Base-by-base conservation (phyloP, 495 filamentous ascomycete species). In the Antarctomyces pellizariae region DNA sequence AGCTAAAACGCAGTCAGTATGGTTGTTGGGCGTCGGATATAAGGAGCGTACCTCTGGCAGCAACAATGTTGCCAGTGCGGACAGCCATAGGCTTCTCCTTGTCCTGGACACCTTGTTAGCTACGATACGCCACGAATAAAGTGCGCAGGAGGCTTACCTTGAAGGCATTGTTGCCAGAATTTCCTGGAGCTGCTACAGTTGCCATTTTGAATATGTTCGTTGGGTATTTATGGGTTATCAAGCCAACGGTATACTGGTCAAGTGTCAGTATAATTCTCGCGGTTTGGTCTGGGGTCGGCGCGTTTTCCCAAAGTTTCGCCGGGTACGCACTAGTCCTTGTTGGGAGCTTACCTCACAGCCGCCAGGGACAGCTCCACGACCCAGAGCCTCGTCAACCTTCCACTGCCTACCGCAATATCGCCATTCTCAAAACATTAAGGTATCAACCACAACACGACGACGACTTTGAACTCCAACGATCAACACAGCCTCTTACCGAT, bases 41-140 rank as follows among this genome's bases (percentile, higher is more conserved):
- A 25, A 35, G 16, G 32, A 30, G 27, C 48, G 48, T 67, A 86
- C 79, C 79, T 76, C 84, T 71, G 38, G 86, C 86, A 38, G 86
- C 86, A 39, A 90, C 71, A 52, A 97, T 95, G 52, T 97, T 97
- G 33, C 76, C 74, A 29, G 71, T 75, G 32, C 86, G 76, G 36
- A 97, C 86, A 28, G 86, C 89, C 60, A 77, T 67, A 33, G 86
- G 86, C 75, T 97, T 97, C 60, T 91, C 84, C 65, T 92, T 95
- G 53, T 90, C 78, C 77, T 89, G 45, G 31, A 44, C 32, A 32
- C 24, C 32, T 28, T 24, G 45, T 74, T 46, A 73, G 61, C 42
- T 45, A 40, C 38, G 33, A 33, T 37, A 37, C 38, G 47, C 50
- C 48, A 47, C 34, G 33, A 19, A 34, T 33, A 42, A 38, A 36